Evolutionary conservation across 2,329 filamentous ascomycete species (phyloP).

Genomic region (Aspergillus cejpii): DNA sequence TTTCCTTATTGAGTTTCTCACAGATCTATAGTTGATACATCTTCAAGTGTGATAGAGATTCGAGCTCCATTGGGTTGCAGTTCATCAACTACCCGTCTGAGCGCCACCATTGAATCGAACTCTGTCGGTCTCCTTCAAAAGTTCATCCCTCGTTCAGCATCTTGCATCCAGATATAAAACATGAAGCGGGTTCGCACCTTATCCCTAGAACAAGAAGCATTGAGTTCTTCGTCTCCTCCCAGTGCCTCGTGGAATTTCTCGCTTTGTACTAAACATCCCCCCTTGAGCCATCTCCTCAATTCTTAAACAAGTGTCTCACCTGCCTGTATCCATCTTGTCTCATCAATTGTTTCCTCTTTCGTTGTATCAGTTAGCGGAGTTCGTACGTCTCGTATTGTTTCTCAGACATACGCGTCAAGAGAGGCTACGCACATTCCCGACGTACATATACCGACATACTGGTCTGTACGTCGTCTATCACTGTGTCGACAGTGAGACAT

Average conservation of each 20-base stretch:
- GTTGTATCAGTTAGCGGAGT: too few relatives aligned
- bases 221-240: slow-evolving; percentile 21
- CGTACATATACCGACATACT: slow-evolving; percentile 7
- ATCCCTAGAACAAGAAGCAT: slow-evolving; percentile 13
- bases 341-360: not conserved
- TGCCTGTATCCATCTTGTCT: not conserved
- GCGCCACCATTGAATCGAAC: slow-evolving; percentile 11
- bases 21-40: slow-evolving; percentile 23
- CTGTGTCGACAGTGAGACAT: slow-evolving; percentile 1
- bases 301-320: not conserved
- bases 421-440: not conserved
- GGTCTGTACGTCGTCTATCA: not conserved
- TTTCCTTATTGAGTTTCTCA: slow-evolving; percentile 19
- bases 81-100: slow-evolving; percentile 17
- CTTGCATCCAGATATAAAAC: slow-evolving; percentile 32
- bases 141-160: slow-evolving; percentile 18
- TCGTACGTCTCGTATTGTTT: not conserved
- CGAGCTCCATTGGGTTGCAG: slow-evolving; percentile 3
- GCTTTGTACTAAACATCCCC: slow-evolving; percentile 5
- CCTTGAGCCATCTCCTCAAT: not conserved
- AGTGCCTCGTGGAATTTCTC: slow-evolving; percentile 23
- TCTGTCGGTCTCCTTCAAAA: slow-evolving; percentile 1
- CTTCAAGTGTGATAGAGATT: slow-evolving; percentile 14
- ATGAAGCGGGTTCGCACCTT: slow-evolving; percentile 25
- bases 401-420: slow-evolving; percentile 8